phyloP scores from a whole-genome alignment of 768 basidiomycete species.

The Grammothele lineata region DNA sequence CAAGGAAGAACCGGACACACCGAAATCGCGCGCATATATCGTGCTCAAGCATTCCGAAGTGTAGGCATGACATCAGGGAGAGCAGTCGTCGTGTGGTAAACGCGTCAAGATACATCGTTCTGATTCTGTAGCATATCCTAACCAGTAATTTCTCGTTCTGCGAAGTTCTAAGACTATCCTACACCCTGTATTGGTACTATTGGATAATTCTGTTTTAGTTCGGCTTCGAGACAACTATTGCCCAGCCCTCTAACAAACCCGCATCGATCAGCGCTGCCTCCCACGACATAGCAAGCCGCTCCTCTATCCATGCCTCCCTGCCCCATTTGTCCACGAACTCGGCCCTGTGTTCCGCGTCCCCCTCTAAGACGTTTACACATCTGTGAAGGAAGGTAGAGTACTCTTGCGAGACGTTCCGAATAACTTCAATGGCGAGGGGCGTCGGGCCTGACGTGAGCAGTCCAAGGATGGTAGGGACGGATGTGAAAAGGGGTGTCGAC shows the following conservation, averaged over 20 bases:
- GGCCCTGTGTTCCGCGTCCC: conserved; percentile 7
- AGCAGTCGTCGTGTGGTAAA: no score
- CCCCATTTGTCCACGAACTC: conserved; percentile 18
- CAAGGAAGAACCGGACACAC: conserved; percentile 1
- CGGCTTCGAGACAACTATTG: conserved; percentile 15
- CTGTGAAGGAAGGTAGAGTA: conserved; percentile 15
- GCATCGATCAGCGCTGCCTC: conserved; percentile 20
- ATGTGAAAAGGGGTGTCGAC: conserved; percentile 16
- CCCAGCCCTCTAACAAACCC: conserved; percentile 20
- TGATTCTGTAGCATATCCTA: no score
- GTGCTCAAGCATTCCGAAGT: conserved; percentile 6
- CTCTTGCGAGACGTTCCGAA: conserved; percentile 21
- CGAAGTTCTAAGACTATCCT: no score
- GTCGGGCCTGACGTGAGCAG: conserved; percentile 18
- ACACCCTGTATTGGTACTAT: no score
- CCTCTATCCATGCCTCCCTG: conserved; percentile 20
- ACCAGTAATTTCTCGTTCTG: no score
- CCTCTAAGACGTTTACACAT: conserved; percentile 17
- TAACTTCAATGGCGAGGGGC: conserved; percentile 17
- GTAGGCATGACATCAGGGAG: no score
- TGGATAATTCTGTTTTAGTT: background rate
- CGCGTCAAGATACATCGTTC: no score
- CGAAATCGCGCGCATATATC: conserved; percentile 7
- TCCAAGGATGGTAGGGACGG: conserved; percentile 12
- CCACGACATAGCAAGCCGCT: conserved; percentile 20